These are phyloP conservation scores for Earliella scabrosa DNA, from an alignment of 1,284 basidiomycete genomes.

Conservation along the genomic window DNA sequence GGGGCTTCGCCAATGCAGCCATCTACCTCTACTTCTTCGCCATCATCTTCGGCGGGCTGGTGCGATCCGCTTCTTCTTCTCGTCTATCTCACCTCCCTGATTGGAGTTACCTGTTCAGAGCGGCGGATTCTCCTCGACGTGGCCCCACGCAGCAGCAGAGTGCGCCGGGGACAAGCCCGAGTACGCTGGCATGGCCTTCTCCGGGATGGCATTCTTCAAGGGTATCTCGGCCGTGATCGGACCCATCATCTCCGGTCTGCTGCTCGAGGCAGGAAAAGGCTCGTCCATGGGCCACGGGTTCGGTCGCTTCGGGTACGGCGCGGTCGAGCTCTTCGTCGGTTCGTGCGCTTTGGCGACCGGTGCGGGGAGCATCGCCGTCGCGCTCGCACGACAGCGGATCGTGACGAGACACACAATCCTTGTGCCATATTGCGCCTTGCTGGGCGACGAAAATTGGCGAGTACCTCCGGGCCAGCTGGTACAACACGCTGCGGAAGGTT, in stretches of 20 bases:
- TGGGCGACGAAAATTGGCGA: no score
- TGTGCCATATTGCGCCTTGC: no score
- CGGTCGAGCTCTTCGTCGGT: slow-evolving; percentile 33
- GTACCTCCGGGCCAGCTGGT: no score
- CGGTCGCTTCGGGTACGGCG: slow-evolving; percentile 28
- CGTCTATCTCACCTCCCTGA: background rate
- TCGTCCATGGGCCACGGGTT: slow-evolving; percentile 14
- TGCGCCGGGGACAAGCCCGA: slow-evolving; percentile 28
- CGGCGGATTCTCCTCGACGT: slow-evolving; percentile 29
- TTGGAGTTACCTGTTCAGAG: slow-evolving; percentile 13
- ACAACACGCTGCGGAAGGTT: no score
- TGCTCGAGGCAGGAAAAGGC: slow-evolving; percentile 25
- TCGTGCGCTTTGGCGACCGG: slow-evolving; percentile 29
- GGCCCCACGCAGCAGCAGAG: slow-evolving; percentile 27
- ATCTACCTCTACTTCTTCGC: slow-evolving; percentile 30
- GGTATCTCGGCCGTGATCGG: slow-evolving; percentile 31
- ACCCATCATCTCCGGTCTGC: slow-evolving; percentile 29
- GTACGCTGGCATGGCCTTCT: slow-evolving; percentile 27
- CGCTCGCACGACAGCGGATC: slow-evolving; percentile 14
- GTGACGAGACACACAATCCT: no score
- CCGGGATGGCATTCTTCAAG: slow-evolving; percentile 25
- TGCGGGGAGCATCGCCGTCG: slow-evolving; percentile 23
- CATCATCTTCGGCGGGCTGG: slow-evolving; percentile 34
- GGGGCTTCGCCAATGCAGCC: slow-evolving; percentile 32
- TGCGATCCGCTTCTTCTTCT: slow-evolving; percentile 25